Conservation (phyloP, 169 alveolate species). For the Plasmodium cynomolgi region DNA sequence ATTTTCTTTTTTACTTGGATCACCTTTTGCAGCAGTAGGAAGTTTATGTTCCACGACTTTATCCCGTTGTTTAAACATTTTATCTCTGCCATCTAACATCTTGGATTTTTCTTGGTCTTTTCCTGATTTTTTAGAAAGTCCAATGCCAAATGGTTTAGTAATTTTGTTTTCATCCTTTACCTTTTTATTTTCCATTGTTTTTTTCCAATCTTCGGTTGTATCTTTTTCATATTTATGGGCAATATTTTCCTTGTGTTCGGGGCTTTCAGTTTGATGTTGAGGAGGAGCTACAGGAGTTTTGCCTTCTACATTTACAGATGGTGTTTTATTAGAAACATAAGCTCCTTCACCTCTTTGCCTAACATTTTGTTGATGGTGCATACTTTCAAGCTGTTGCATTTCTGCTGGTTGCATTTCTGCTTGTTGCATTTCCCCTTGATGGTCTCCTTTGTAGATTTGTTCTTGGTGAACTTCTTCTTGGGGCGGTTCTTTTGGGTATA, state of each 20-base stretch:
- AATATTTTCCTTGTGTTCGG: not conserved
- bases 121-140: not conserved
- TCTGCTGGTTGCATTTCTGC: not conserved
- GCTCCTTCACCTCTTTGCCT: not conserved
- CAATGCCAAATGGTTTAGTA: not conserved
- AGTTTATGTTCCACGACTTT: not conserved
- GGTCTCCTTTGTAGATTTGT: no score
- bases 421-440: not conserved
- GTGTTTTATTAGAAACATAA: not conserved
- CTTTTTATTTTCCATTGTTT: not conserved
- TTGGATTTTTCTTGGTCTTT: not conserved
- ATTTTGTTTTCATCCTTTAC: not conserved
- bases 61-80: not conserved
- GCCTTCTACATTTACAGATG: not conserved
- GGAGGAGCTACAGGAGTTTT: not conserved
- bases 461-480: no score
- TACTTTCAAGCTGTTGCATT: not conserved
- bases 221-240: not conserved
- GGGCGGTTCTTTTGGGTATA: no score
- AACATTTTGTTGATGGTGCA: not conserved
- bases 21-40: not conserved
- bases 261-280: not conserved
- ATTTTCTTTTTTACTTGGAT: not conserved
- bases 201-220: not conserved
- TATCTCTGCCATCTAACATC: not conserved